Percentiles rank a stretch among this genome's conserved stretches.
Evolutionary conservation across 106 monocot genomes (phyloP).

Genomic region (Dendrobium catenatum): DNA sequence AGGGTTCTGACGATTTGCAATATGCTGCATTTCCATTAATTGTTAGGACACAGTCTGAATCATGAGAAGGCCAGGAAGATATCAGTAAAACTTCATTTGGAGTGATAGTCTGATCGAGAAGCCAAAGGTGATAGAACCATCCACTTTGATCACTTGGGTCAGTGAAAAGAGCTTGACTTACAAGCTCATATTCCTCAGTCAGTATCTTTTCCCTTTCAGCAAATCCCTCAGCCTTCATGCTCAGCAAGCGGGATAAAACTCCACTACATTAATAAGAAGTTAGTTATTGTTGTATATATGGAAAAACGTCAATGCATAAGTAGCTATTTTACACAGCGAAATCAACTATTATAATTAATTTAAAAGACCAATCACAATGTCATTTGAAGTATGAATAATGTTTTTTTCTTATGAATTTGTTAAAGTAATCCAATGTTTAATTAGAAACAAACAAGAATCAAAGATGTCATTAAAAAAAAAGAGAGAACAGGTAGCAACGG

Average conservation of each 20-base stretch:
- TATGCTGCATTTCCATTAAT: constrained; percentile 5
- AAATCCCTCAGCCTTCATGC: constrained; percentile 53
- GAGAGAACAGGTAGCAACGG: too few species aligned
- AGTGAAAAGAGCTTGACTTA: constrained; percentile 86
- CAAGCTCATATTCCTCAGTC: constrained; percentile 66
- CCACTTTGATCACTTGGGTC: constrained; percentile 98
- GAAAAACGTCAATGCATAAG: neutral
- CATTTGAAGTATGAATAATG: too few species aligned
- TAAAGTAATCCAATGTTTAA: too few species aligned
- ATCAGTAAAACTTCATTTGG: constrained; percentile 32
- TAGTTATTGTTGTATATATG: constrained; percentile 8
- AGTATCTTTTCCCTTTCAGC: constrained; percentile 43
- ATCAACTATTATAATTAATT: neutral
- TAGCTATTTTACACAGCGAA: neutral
- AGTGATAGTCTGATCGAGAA: constrained; percentile 65
- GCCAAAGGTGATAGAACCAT: constrained; percentile 98
- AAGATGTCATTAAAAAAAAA: too few species aligned
- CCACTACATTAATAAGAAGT: constrained; percentile 35
- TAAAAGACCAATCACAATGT: neutral
- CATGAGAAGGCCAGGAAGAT: constrained; percentile 72
- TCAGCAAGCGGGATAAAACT: constrained; percentile 71
- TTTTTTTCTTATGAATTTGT: too few species aligned
- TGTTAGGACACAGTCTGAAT: constrained; percentile 35
- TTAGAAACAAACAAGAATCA: too few species aligned
- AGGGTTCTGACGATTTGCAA: constrained; percentile 14